Evolutionary conservation across 805 yeast species (phyloP).

Genomic region (Yarrowia alimentaria): DNA sequence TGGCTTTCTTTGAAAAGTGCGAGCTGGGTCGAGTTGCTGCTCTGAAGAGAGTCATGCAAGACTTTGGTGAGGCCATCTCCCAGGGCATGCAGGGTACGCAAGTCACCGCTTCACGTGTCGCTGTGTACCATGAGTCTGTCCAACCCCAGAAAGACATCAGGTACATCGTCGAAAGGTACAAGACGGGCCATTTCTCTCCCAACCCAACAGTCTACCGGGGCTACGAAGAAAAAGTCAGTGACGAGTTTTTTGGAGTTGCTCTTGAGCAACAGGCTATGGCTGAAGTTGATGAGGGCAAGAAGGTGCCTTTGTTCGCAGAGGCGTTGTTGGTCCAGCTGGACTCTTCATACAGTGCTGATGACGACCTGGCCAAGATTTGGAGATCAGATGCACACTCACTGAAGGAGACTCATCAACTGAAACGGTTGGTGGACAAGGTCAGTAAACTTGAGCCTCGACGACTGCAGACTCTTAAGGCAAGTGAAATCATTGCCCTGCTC

Average conservation of each 20-base stretch:
- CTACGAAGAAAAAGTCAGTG: conserved; percentile 57
- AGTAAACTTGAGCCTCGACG: conserved; percentile 7
- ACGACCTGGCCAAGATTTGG: conserved; percentile 8
- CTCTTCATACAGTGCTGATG: background rate
- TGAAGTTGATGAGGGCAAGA: conserved; percentile 12
- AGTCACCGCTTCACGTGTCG: conserved; percentile 27
- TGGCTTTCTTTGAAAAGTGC: conserved; percentile 68
- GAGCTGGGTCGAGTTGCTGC: conserved; percentile 70
- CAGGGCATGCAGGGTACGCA: conserved; percentile 38
- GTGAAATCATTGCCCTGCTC: conserved; percentile 58
- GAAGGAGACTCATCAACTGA: conserved; percentile 19
- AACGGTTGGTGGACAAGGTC: conserved; percentile 5
- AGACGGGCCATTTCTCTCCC: conserved; percentile 73
- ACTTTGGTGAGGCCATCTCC: conserved; percentile 56
- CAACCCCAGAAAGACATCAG: conserved; percentile 63
- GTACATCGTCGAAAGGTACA: conserved; percentile 56
- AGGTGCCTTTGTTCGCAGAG: conserved; percentile 4
- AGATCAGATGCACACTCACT: conserved; percentile 17
- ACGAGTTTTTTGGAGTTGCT: conserved; percentile 80
- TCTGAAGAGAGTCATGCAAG: conserved; percentile 59
- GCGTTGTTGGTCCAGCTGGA: background rate
- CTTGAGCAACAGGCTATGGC: conserved; percentile 37
- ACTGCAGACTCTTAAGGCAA: conserved; percentile 29
- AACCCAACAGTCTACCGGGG: conserved; percentile 67
- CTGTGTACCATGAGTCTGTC: conserved; percentile 47